phyloP scores from a whole-genome alignment of 805 yeast genomes.

The Saccharomyces jurei region DNA sequence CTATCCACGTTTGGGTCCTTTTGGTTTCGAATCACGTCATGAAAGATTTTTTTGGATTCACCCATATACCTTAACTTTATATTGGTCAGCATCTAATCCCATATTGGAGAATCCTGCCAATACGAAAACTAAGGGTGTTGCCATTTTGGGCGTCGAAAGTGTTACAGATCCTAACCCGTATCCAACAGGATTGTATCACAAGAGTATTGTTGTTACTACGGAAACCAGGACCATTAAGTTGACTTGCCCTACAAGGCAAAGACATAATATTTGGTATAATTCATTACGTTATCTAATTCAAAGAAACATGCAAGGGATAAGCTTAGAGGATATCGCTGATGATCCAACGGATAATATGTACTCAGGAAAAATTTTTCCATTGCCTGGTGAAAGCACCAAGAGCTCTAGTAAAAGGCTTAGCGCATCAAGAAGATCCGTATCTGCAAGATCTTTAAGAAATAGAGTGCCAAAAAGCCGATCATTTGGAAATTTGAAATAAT shows the following conservation, averaged over 20 bases:
- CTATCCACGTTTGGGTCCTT: conserved; percentile 66
- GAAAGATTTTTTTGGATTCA: conserved; percentile 94
- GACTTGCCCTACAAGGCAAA: conserved; percentile 79
- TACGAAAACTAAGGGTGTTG: conserved; percentile 67
- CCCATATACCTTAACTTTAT: conserved; percentile 83
- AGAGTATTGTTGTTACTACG: conserved; percentile 71
- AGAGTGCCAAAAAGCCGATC: conserved; percentile 8
- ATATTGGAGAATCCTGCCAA: conserved; percentile 58
- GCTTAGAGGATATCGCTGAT: conserved; percentile 38
- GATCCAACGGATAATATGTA: conserved; percentile 31
- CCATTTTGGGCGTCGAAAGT: conserved; percentile 69
- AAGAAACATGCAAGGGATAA: conserved; percentile 51
- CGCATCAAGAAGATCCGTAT: conserved; percentile 8
- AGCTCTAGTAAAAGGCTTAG: conserved; percentile 13
- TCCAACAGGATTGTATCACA: conserved; percentile 83
- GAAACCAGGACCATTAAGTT: conserved; percentile 59
- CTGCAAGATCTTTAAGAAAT: conserved; percentile 2
- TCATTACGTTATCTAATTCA: conserved; percentile 70
- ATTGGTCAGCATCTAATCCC: conserved; percentile 83
- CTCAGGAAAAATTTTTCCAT: conserved; percentile 25
- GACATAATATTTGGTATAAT: conserved; percentile 88
- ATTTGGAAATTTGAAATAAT: not conserved
- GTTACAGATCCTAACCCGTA: conserved; percentile 79
- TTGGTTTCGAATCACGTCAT: conserved; percentile 71
- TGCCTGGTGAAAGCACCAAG: conserved; percentile 18